Percentiles rank a stretch among this genome's conserved stretches.
phyloP scores from a whole-genome alignment of 208 protist genomes.

The Acanthamoeba pearcei region DNA sequence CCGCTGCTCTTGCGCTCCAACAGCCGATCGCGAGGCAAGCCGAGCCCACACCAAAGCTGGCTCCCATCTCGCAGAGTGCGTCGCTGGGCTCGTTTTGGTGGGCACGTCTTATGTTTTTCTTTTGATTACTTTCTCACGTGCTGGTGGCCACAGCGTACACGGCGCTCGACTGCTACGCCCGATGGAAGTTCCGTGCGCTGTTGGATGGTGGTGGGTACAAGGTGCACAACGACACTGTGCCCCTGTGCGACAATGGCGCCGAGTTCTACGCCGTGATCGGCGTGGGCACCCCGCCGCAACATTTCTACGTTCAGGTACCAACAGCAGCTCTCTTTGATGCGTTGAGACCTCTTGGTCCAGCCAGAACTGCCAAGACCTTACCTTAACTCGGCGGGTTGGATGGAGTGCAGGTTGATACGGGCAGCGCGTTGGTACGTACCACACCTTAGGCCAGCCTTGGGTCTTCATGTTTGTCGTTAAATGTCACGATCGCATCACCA shows the following conservation, averaged over 20 bases:
- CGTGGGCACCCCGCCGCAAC: constrained; percentile 8
- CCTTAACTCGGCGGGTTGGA: not conserved
- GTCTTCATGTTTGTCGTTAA: not conserved
- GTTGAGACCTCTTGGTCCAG: not conserved
- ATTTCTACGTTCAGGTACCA: constrained; percentile 43
- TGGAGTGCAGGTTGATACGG: constrained; percentile 25
- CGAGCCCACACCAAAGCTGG: not conserved
- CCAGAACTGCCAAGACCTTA: not conserved
- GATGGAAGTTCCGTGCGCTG: not conserved
- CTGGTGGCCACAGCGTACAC: not conserved
- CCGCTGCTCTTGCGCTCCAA: not conserved
- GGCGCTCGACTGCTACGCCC: constrained; percentile 4
- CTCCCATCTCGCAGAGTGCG: not conserved
- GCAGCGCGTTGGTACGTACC: constrained; percentile 16
- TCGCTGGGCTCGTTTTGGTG: not conserved
- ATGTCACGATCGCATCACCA: not conserved
- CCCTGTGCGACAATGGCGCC: constrained; percentile 31
- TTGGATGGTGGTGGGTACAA: not conserved
- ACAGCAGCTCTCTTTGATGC: not conserved
- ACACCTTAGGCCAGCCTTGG: not conserved
- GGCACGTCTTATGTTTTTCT: no score
- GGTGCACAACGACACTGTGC: constrained; percentile 11
- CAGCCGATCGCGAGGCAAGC: not conserved
- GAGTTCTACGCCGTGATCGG: constrained; percentile 51
- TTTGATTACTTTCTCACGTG: not conserved